Evolutionary conservation across 768 basidiomycete species (phyloP), one percentile per base, ranked within the genome.

Genomic region (Lactarius akahatsu): DNA sequence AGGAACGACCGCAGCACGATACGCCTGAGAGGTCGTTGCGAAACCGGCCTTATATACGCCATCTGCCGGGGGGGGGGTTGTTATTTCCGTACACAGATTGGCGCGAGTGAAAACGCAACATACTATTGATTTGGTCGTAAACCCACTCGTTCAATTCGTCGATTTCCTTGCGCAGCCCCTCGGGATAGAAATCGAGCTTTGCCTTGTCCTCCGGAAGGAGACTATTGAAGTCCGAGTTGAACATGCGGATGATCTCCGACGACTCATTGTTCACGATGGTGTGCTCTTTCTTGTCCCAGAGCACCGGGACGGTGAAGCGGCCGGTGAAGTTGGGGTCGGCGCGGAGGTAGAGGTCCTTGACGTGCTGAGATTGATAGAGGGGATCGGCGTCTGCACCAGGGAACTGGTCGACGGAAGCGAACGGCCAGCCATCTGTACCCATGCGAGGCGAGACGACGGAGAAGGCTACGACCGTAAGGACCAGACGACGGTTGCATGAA

Each of bases 231-330:
- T 84, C 88, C 8, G 83, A 82, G 77, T 99, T 98, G 79, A 98
- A 85, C 9, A 96, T 91, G 64, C 96, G 88, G 73, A 98, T 94
- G 74, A 98, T 95, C 78, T 98, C 96, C 2, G 91, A 87, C 70
- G 88, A 90, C 74, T 99, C 96, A 75, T 98, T 98, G 80, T 94
- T 98, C 65, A 99, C 97, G 70, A 98, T 90, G 47, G 89, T 90
- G 55, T 88, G 78, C 52, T 74, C 79, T 76, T 96, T 92, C 80
- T 88, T 96, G 78, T 98, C 97, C 92, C 94, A 99, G 6, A 99
- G 81, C 40, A 94, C 77, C 6, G 95, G 95, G 10, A 94, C 92
- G 2, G 94, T 94, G 80, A 93, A 94, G 45, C 89, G 82, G 60
- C 92, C 93, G 3, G 71, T 70, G 72, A 93, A 97, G 62, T 86